These are phyloP conservation scores for Suhomyces sp. DNA, from an alignment of 805 yeast genomes.

Conservation along the genomic window DNA sequence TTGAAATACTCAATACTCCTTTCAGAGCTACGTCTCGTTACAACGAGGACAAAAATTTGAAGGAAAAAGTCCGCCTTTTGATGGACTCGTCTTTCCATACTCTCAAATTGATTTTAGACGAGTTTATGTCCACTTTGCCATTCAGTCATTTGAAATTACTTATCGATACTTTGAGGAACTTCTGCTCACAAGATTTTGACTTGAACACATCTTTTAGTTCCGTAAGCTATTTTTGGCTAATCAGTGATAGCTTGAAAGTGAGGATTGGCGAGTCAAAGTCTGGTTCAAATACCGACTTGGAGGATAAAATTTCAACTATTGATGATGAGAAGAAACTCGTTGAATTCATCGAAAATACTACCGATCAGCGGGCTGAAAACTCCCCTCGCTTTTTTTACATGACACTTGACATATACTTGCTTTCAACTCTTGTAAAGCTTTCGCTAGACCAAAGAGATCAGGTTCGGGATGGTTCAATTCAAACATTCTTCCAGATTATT, in stretches of 20 bases:
- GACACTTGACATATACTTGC: slow-evolving; percentile 58
- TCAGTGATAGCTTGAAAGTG: slow-evolving; percentile 64
- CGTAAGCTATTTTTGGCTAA: slow-evolving; percentile 86
- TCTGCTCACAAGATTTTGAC: slow-evolving; percentile 68
- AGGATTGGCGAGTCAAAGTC: slow-evolving; percentile 7
- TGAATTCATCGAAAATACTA: slow-evolving; percentile 7
- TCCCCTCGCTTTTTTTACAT: slow-evolving; percentile 19
- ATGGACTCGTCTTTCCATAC: slow-evolving; percentile 75
- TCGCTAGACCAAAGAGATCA: slow-evolving; percentile 68
- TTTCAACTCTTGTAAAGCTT: slow-evolving; percentile 55
- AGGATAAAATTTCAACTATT: background rate
- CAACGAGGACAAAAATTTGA: slow-evolving; percentile 29
- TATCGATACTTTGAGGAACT: slow-evolving; percentile 69
- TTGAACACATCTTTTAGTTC: slow-evolving; percentile 88
- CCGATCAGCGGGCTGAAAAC: slow-evolving; percentile 12
- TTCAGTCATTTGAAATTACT: slow-evolving; percentile 57
- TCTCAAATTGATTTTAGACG: slow-evolving; percentile 79
- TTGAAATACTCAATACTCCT: slow-evolving; percentile 59
- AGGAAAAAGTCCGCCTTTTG: slow-evolving; percentile 50
- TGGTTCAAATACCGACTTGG: background rate
- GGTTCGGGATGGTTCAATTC: slow-evolving; percentile 86
- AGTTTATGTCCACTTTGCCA: slow-evolving; percentile 74
- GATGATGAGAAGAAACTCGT: background rate
- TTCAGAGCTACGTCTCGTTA: slow-evolving; percentile 35
- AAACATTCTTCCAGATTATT: slow-evolving; percentile 75